Evolutionary conservation across 768 basidiomycete genomes (phyloP).

Genomic region (Termitomyces sp.): DNA sequence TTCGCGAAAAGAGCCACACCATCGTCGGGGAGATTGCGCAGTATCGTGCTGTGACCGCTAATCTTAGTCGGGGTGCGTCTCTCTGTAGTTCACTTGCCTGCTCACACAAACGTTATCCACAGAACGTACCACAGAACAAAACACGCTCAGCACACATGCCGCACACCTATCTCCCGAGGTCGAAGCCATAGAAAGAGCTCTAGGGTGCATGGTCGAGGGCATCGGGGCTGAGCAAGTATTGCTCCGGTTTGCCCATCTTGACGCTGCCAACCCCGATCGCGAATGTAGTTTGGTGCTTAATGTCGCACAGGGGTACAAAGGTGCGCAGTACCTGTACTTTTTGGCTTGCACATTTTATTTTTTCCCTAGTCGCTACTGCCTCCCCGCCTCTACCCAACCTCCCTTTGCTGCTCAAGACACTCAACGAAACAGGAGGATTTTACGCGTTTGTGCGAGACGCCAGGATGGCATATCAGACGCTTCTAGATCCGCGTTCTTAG

Average conservation of each 20-base stretch:
- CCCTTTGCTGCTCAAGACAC: conserved; percentile 59
- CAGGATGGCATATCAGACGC: conserved; percentile 46
- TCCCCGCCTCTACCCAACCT: conserved; percentile 67
- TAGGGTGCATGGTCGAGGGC: conserved; percentile 73
- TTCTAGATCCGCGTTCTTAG: conserved; percentile 10
- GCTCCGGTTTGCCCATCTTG: conserved; percentile 65
- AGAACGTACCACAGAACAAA: conserved; percentile 70
- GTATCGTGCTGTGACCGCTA: conserved; percentile 55
- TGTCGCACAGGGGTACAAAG: conserved; percentile 55
- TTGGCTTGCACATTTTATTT: neutral
- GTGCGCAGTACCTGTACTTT: conserved; percentile 28
- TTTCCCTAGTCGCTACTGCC: conserved; percentile 67
- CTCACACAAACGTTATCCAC: neutral
- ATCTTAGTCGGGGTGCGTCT: conserved; percentile 58
- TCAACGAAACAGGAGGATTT: conserved; percentile 69
- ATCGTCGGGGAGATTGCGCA: conserved; percentile 73
- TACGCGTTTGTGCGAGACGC: conserved; percentile 67
- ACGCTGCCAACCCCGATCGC: conserved; percentile 47
- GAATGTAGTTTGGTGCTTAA: conserved; percentile 80
- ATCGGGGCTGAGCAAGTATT: conserved; percentile 69
- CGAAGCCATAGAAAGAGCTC: conserved; percentile 45
- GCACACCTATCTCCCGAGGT: conserved; percentile 52
- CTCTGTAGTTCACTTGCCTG: neutral
- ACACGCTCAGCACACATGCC: conserved; percentile 49
- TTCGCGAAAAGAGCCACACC: conserved; percentile 52